Evolutionary conservation across 768 basidiomycete species (phyloP).

Genomic region (Lactifluus volemus): DNA sequence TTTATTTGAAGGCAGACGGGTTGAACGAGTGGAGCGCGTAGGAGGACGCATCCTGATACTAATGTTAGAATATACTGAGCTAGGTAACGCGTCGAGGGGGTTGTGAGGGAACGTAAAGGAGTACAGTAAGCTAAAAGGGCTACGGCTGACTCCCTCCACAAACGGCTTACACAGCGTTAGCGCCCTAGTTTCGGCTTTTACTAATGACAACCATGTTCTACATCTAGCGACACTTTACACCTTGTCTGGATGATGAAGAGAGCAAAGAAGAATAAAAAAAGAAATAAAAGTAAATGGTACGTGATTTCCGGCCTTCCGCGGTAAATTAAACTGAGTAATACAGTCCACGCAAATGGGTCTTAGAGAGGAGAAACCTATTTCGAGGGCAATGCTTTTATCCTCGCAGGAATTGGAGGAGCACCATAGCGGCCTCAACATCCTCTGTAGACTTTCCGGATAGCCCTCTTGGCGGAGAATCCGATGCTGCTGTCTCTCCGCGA

Average conservation of each 20-base stretch:
- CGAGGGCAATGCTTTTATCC: not conserved
- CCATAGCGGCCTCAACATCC: conserved; percentile 32
- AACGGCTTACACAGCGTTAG: too few species aligned
- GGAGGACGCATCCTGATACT: conserved; percentile 22
- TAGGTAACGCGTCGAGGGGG: conserved; percentile 8
- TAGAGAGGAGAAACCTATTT: not conserved
- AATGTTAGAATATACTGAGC: conserved; percentile 3
- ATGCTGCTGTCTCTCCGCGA: not conserved
- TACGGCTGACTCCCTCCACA: not conserved
- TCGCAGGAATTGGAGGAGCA: conserved; percentile 29
- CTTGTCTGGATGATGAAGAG: not conserved
- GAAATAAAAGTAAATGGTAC: not conserved
- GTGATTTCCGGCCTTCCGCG: not conserved
- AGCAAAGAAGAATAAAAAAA: not conserved
- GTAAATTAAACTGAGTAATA: not conserved
- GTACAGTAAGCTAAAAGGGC: not conserved
- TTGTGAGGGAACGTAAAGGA: not conserved
- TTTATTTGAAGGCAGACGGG: conserved; percentile 15
- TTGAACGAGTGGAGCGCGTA: conserved; percentile 25
- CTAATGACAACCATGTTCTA: not conserved
- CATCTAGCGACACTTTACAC: not conserved
- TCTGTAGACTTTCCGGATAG: conserved; percentile 17
- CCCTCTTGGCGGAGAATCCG: not conserved
- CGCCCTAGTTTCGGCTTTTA: not conserved
- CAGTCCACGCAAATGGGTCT: not conserved